Evolutionary conservation across 2,329 filamentous ascomycete species (phyloP), one percentile per base, ranked within the genome.

Genomic region (Pseudocercospora pini-densiflorae): DNA sequence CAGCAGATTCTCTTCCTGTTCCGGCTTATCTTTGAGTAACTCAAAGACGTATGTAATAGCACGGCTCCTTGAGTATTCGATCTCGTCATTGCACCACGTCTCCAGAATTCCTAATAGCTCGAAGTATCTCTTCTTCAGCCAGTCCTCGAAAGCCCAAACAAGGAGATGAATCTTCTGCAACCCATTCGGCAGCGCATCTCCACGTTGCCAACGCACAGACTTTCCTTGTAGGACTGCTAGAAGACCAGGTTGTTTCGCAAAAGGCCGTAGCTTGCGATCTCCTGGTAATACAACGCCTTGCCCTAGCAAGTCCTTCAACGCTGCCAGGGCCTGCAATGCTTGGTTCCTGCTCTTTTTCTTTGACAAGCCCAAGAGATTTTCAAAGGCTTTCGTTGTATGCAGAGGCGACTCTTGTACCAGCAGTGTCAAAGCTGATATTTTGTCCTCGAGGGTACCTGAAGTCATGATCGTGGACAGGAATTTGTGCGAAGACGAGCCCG

Each of bases 381-480:
- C 94, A 68, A 98, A 89, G 0, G 94, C 91, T 76, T 95, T 94
- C 69, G 89, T 90, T 68, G 94, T 98, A 79, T 99, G 95, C 60
- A 98, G 82, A 19, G 95, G 95, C 8, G 96, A 98, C 79, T 99
- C 95, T 81, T 99, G 96, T 12, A 97, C 89, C 63, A 95, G 91
- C 72, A 99, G 84, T 4, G 95, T 99, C 75, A 99, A 84, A 3
- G 95, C 96, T 2, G 95, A 99, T 51, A 98, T 91, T 79, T 97
- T 98, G 79, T 99, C 95, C 63, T 93, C 96, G 73, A 98, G 87
- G 9, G 96, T 99, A 84, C 95, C 95, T 1, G 94, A 96, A 9
- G 93, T 85, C 92, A 98, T 97, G 78, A 99, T 97, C 19, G 93
- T 97, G 1, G 94, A 92, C 84, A 98, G 90, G 83, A 99, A 99